A percentile compares a stretch with the other conserved stretches of the same genome.
Evolutionary conservation across 2,329 filamentous ascomycete genomes (phyloP).

Genomic region (Ophiostoma himal-ulmi): DNA sequence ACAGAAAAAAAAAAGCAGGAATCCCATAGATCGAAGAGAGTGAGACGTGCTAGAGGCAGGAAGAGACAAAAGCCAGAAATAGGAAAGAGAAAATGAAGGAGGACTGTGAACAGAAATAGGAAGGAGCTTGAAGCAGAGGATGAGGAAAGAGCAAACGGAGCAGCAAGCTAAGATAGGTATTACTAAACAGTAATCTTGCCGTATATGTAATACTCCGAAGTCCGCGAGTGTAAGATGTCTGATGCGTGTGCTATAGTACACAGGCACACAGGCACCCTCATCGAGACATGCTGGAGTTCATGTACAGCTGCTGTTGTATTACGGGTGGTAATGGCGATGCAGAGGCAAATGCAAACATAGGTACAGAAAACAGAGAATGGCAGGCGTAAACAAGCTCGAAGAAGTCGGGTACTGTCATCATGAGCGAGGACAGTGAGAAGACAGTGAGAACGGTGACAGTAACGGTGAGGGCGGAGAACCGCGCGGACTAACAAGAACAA

Average conservation of each 20-base stretch:
- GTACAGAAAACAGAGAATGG: background rate
- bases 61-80: background rate
- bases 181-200: constrained; percentile 6
- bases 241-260: background rate
- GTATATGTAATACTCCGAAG: constrained; percentile 1
- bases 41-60: background rate
- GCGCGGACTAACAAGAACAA: background rate
- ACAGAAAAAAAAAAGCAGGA: background rate
- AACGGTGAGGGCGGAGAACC: background rate
- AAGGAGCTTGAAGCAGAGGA: background rate
- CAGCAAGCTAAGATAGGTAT: background rate
- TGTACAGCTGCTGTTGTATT: background rate
- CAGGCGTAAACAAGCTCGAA: too few species aligned
- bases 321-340: background rate
- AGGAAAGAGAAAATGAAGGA: background rate
- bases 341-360: background rate
- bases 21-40: background rate
- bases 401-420: background rate
- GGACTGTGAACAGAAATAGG: background rate
- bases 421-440: background rate
- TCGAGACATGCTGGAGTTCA: background rate
- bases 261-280: background rate
- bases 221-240: background rate
- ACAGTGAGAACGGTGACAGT: background rate
- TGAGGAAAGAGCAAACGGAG: background rate